phyloP scores from a whole-genome alignment of 1,284 basidiomycete genomes.

The Pseudozyma pruni region DNA sequence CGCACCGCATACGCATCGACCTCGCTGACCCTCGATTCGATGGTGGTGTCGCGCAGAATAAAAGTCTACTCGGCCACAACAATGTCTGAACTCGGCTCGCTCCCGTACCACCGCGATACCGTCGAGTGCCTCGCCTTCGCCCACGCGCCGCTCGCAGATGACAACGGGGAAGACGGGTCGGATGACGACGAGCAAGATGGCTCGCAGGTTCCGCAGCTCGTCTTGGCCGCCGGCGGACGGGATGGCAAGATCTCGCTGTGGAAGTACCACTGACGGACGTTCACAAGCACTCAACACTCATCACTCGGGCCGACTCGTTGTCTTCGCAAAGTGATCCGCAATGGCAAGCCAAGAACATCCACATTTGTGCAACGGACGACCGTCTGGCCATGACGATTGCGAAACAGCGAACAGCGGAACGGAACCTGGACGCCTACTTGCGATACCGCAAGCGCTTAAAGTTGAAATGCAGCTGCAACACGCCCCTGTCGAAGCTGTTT shows the following conservation, averaged over 20 bases:
- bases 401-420: too few relatives aligned
- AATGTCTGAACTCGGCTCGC: constrained; percentile 10
- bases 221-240: constrained; percentile 35
- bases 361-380: too few relatives aligned
- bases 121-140: constrained; percentile 34
- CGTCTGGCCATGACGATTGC: too few relatives aligned
- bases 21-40: too few relatives aligned
- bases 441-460: constrained; percentile 65
- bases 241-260: constrained; percentile 49
- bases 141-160: background rate
- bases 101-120: constrained; percentile 36
- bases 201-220: background rate
- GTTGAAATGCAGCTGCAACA: constrained; percentile 68
- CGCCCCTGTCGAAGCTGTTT: constrained; percentile 73
- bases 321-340: too few relatives aligned
- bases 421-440: constrained; percentile 34
- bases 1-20: background rate
- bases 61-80: constrained; percentile 10
- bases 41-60: constrained; percentile 15
- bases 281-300: too few relatives aligned
- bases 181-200: background rate
- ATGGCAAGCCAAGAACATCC: too few relatives aligned
- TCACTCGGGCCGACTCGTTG: too few relatives aligned
- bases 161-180: constrained; percentile 6
- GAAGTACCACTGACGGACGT: constrained; percentile 35